Evolutionary conservation across 495 filamentous ascomycete species (phyloP).

Genomic region (Aspergillus asperescens): DNA sequence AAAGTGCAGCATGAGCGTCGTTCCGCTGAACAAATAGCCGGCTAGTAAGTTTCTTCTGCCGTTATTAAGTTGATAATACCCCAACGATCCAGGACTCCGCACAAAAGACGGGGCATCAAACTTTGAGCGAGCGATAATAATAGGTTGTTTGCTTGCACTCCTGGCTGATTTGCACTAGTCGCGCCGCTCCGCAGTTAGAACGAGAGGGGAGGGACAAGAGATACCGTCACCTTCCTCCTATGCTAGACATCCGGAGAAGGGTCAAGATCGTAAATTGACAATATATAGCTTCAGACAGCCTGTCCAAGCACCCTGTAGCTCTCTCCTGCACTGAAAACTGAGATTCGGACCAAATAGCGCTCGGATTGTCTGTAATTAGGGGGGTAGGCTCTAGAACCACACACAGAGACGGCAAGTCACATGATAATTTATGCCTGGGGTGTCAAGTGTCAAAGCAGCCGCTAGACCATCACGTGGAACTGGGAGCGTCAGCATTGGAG

Average conservation of each 20-base stretch:
- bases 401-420: conserved; percentile 12
- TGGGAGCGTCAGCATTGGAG: conserved; percentile 1
- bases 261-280: not conserved
- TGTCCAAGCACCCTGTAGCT: conserved; percentile 11
- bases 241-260: not conserved
- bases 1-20: conserved; percentile 41
- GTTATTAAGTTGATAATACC: not conserved
- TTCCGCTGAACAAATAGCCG: conserved; percentile 11
- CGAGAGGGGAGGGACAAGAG: conserved; percentile 15
- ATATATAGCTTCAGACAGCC: not conserved
- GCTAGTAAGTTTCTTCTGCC: not conserved
- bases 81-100: conserved; percentile 7
- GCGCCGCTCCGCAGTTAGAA: conserved; percentile 26
- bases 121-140: not conserved
- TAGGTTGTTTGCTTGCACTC: conserved; percentile 13
- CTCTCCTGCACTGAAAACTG: conserved; percentile 8
- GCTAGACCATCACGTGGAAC: conserved; percentile 5
- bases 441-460: not conserved
- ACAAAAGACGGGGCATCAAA: conserved; percentile 1
- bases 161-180: conserved; percentile 18
- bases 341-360: not conserved
- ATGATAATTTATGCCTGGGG: not conserved
- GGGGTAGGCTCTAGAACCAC: conserved; percentile 24
- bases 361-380: conserved; percentile 6
- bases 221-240: conserved; percentile 5